Conservation (phyloP, 106 monocot species). For the Dioscorea dumetorum region DNA sequence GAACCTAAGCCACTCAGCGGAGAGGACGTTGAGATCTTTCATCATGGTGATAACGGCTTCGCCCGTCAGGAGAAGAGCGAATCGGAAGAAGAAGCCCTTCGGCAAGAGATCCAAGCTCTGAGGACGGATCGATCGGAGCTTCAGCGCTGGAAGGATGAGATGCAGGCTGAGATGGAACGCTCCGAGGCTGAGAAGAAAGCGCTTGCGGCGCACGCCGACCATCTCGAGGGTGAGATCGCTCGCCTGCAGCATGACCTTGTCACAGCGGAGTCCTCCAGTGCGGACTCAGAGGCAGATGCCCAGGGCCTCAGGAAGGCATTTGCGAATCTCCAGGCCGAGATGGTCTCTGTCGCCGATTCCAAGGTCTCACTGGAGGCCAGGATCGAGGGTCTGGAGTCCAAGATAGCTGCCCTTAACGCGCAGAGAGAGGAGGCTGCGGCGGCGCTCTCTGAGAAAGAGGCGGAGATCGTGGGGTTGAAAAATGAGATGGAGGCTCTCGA, state of each 20-base stretch:
- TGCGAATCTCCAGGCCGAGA: neutral
- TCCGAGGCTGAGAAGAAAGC: constrained; percentile 7
- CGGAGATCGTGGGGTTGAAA: neutral
- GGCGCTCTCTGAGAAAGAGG: constrained; percentile 5
- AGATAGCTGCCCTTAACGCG: constrained; percentile 8
- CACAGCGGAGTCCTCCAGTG: constrained; percentile 5
- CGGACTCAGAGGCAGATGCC: constrained; percentile 12
- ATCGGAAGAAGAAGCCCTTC: neutral
- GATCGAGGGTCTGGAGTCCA: neutral
- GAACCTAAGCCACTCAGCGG: neutral
- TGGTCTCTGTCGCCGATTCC: neutral
- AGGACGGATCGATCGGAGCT: constrained; percentile 1
- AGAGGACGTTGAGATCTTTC: neutral
- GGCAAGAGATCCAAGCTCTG: constrained; percentile 4
- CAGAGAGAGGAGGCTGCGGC: constrained; percentile 7
- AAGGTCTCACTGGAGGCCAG: neutral
- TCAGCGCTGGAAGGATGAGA: neutral
- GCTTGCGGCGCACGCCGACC: constrained; percentile 9
- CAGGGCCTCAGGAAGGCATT: neutral
- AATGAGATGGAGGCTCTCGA: neutral
- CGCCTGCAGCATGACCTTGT: constrained; percentile 15
- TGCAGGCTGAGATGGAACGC: constrained; percentile 8
- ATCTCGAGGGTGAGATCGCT: constrained; percentile 16
- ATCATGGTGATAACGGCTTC: too few relatives aligned
- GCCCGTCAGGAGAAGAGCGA: neutral